These are phyloP conservation scores for Aphanoascus verrucosus DNA, from an alignment of 2,329 filamentous ascomycete genomes.

Conservation along the genomic window DNA sequence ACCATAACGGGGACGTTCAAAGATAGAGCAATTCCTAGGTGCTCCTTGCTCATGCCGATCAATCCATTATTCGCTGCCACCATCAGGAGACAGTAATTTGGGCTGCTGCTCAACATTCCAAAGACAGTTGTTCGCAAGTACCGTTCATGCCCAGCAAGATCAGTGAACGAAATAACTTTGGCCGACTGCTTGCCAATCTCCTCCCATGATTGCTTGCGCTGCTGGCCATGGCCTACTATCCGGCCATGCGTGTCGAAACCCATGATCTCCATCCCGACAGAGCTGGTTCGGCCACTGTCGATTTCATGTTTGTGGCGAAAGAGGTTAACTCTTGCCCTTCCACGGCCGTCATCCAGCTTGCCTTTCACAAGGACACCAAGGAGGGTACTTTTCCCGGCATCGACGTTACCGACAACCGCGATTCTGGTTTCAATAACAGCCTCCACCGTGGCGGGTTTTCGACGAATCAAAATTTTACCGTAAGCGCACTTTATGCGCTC, in stretches of 20 bases:
- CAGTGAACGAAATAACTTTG: slow-evolving; percentile 94
- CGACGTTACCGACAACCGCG: slow-evolving; percentile 94
- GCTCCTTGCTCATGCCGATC: slow-evolving; percentile 97
- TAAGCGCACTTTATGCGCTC: slow-evolving; percentile 62
- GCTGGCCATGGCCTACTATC: slow-evolving; percentile 71
- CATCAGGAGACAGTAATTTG: slow-evolving; percentile 96
- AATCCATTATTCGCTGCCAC: slow-evolving; percentile 96
- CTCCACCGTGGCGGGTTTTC: slow-evolving; percentile 61
- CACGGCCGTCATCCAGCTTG: slow-evolving; percentile 84
- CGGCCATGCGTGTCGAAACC: slow-evolving; percentile 83
- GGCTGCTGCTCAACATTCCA: slow-evolving; percentile 83
- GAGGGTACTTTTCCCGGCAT: slow-evolving; percentile 94
- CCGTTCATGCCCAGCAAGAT: slow-evolving; percentile 87
- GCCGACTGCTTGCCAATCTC: slow-evolving; percentile 89
- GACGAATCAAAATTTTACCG: slow-evolving; percentile 78
- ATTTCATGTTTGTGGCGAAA: slow-evolving; percentile 98
- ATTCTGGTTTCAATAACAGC: slow-evolving; percentile 92
- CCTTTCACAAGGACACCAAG: slow-evolving; percentile 93
- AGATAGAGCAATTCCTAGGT: slow-evolving; percentile 85
- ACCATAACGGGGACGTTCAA: slow-evolving; percentile 98
- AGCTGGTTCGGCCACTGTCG: slow-evolving; percentile 87
- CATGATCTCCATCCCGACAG: slow-evolving; percentile 98
- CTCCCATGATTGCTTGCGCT: slow-evolving; percentile 86
- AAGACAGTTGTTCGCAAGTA: slow-evolving; percentile 96
- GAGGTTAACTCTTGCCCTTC: slow-evolving; percentile 85